Conservation (phyloP, 305 asterid genomes). For the Fraxinus greggii region DNA sequence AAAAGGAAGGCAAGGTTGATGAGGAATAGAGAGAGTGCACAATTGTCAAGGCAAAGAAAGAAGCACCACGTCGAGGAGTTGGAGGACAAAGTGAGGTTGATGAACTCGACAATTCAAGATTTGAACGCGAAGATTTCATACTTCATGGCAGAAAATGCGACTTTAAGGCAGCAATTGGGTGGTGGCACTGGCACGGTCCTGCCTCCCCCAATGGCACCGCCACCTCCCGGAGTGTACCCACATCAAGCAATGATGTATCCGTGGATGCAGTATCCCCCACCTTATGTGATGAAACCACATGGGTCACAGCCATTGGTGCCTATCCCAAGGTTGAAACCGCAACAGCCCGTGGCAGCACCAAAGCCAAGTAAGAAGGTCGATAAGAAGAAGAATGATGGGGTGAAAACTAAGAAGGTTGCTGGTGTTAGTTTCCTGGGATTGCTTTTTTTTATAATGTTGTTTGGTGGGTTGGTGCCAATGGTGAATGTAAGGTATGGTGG, state of each 20-base stretch:
- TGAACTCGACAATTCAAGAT: conserved; percentile 94
- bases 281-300: conserved; percentile 86
- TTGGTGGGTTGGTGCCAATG: conserved; percentile 86
- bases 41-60: conserved; percentile 87
- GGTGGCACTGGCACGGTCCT: conserved; percentile 44
- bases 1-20: conserved; percentile 75
- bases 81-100: conserved; percentile 82
- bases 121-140: conserved; percentile 72
- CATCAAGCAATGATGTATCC: conserved; percentile 81
- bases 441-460: conserved; percentile 67
- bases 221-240: conserved; percentile 64
- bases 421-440: conserved; percentile 86
- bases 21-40: conserved; percentile 98
- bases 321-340: conserved; percentile 84
- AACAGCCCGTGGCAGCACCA: conserved; percentile 47
- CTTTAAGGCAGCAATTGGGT: conserved; percentile 71
- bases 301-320: conserved; percentile 97
- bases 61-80: conserved; percentile 93
- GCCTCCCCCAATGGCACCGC: conserved; percentile 49
- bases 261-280: conserved; percentile 83
- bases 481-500: conserved; percentile 74
- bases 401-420: conserved; percentile 82
- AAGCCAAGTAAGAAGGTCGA: conserved; percentile 61
- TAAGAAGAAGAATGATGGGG: conserved; percentile 64
- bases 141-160: conserved; percentile 76